phyloP scores from a whole-genome alignment of 257 asterid species.

The Datura wrightii region DNA sequence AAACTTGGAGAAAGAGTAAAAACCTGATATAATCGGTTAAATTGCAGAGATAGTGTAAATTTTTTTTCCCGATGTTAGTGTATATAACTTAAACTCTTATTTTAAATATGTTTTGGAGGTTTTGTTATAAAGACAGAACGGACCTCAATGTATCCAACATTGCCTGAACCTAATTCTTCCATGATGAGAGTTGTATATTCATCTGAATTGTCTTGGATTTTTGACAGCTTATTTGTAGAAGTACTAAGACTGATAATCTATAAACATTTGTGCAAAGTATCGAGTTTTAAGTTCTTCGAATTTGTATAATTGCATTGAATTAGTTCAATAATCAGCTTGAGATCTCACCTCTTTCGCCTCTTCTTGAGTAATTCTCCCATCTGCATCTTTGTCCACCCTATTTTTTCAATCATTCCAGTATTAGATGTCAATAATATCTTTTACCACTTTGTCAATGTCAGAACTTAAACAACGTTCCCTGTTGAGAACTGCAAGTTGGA shows the following conservation, averaged over 20 bases:
- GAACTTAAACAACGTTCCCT: too few relatives aligned
- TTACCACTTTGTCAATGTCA: too few relatives aligned
- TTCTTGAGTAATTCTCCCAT: conserved; percentile 44
- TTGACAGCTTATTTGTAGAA: conserved; percentile 35
- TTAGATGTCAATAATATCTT: too few relatives aligned
- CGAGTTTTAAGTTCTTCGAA: neutral
- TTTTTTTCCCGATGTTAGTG: neutral
- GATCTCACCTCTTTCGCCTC: conserved; percentile 34
- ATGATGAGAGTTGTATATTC: conserved; percentile 39
- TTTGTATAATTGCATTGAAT: neutral
- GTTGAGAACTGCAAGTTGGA: too few relatives aligned
- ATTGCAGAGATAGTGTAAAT: too few relatives aligned
- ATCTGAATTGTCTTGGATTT: conserved; percentile 33
- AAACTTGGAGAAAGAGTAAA: too few relatives aligned
- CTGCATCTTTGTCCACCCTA: conserved; percentile 44
- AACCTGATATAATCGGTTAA: too few relatives aligned
- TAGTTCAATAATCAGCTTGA: neutral
- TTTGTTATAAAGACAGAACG: neutral
- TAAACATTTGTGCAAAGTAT: neutral
- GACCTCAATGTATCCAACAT: conserved; percentile 36
- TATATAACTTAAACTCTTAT: neutral
- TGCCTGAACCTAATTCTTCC: conserved; percentile 37
- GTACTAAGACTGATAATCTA: conserved; percentile 31
- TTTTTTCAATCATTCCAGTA: too few relatives aligned
- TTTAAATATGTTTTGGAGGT: neutral